Evolutionary conservation across 2,329 filamentous ascomycete species (phyloP), one percentile per base, ranked within the genome.

Genomic region (Colletotrichum cereale): DNA sequence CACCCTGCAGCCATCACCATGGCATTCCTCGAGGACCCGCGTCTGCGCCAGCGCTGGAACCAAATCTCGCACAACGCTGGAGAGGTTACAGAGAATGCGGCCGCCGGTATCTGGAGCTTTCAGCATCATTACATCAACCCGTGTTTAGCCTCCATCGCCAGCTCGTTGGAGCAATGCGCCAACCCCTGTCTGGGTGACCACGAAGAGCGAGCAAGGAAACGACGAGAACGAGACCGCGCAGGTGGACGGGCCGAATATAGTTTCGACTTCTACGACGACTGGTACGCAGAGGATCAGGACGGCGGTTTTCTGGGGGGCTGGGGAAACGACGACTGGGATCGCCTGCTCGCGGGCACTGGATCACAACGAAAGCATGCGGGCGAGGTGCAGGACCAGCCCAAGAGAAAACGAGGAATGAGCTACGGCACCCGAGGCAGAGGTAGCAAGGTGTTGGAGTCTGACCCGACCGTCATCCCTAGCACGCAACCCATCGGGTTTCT

Each of bases 261-360:
- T 77, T 98, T 98, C 79, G 96, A 98, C 81, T 98, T 98, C 80
- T 98, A 98, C 84, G 96, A 98, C 81, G 96, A 98, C 81, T 98
- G 96, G 96, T 94, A 97, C 73, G 86, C 88, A 66, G 87, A 89
- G 60, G 84, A 86, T 65, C 81, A 83, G 62, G 78, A 78, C 38
- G 87, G 88, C 62, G 88, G 91, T 0, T 68, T 73, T 14, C 80
- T 96, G 58, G 83, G 95, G 63, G 82, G 90, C 56, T 97, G 94
- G 93, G 91, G 92, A 48, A 91, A 84, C 75, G 95, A 97, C 77
- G 95, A 97, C 79, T 90, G 97, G 84, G 96, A 97, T 79, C 87
- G 94, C 62, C 82, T 98, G 73, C 83, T 97, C 62, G 93, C 92
- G 14, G 92, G 92, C 7, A 91, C 90, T 21, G 90, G 89, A 12